Conservation (phyloP, 441 rosid genomes). For the Mallotus repandus region DNA sequence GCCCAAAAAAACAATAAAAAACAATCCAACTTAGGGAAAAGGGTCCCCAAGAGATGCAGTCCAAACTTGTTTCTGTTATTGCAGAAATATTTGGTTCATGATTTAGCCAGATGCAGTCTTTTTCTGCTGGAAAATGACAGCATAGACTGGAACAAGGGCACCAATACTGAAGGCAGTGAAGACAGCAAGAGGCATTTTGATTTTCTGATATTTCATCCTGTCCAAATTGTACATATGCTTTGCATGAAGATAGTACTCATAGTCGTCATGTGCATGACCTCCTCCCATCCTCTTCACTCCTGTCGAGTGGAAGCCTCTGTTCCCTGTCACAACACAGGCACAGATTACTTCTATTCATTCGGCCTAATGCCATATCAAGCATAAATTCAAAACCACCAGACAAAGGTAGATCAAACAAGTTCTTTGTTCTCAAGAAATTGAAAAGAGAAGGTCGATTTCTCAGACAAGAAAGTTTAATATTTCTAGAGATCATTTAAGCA, state of each 20-base stretch:
- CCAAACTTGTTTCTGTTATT: slow-evolving; percentile 37
- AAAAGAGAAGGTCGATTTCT: neutral
- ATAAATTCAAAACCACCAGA: neutral
- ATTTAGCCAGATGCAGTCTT: slow-evolving; percentile 71
- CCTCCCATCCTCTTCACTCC: slow-evolving; percentile 89
- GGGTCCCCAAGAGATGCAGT: slow-evolving; percentile 21
- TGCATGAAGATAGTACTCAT: slow-evolving; percentile 75
- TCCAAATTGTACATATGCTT: slow-evolving; percentile 99
- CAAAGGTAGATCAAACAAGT: neutral
- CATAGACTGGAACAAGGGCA: slow-evolving; percentile 65
- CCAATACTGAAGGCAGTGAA: slow-evolving; percentile 89
- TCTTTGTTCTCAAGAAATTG: neutral
- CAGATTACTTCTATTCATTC: neutral
- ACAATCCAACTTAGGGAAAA: neutral
- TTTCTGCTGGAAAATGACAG: slow-evolving; percentile 92
- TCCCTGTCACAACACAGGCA: slow-evolving; percentile 40
- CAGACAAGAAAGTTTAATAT: neutral
- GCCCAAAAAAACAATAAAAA: neutral
- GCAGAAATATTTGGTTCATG: slow-evolving; percentile 15
- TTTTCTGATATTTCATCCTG: slow-evolving; percentile 72
- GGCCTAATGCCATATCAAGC: neutral
- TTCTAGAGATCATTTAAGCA: neutral
- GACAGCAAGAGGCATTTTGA: slow-evolving; percentile 83
- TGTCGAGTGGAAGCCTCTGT: slow-evolving; percentile 76
- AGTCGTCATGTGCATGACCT: slow-evolving; percentile 57